A percentile compares a stretch with the other conserved stretches of the same genome.
These are phyloP conservation scores for Plasmodium cynomolgi DNA, from an alignment of 169 alveolate genomes.

Conservation along the genomic window DNA sequence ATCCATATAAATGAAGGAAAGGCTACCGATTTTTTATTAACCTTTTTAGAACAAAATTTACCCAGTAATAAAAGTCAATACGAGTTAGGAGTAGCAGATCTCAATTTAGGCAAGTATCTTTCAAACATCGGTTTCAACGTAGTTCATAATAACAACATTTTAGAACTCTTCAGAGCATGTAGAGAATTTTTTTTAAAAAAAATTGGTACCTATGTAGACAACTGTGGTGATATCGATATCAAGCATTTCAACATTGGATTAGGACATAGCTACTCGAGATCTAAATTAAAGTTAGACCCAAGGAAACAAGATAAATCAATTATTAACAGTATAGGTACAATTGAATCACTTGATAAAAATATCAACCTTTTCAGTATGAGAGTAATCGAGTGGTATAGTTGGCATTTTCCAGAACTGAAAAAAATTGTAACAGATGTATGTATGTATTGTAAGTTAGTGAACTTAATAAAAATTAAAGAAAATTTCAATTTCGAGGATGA, in stretches of 20 bases:
- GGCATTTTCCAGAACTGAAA: constrained; percentile 99
- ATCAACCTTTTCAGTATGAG: constrained; percentile 97
- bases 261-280: constrained; percentile 95
- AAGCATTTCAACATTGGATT: constrained; percentile 94
- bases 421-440: constrained; percentile 96
- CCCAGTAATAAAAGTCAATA: constrained; percentile 89
- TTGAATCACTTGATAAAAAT: constrained; percentile 96
- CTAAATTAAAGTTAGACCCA: constrained; percentile 94
- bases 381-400: constrained; percentile 98
- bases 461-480: constrained; percentile 87
- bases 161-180: constrained; percentile 93
- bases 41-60: constrained; percentile 89
- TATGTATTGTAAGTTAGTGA: constrained; percentile 92
- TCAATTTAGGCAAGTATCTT: constrained; percentile 84
- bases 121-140: constrained; percentile 87
- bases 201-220: constrained; percentile 74
- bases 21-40: constrained; percentile 86
- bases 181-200: constrained; percentile 83
- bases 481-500: constrained; percentile 78
- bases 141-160: constrained; percentile 83
- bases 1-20: constrained; percentile 89
- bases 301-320: constrained; percentile 98
- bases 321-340: constrained; percentile 95
- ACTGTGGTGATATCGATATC: constrained; percentile 84
- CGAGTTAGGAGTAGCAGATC: constrained; percentile 90